Evolutionary conservation across 441 rosid species (phyloP).

Genomic region (Biscutella laevigata): DNA sequence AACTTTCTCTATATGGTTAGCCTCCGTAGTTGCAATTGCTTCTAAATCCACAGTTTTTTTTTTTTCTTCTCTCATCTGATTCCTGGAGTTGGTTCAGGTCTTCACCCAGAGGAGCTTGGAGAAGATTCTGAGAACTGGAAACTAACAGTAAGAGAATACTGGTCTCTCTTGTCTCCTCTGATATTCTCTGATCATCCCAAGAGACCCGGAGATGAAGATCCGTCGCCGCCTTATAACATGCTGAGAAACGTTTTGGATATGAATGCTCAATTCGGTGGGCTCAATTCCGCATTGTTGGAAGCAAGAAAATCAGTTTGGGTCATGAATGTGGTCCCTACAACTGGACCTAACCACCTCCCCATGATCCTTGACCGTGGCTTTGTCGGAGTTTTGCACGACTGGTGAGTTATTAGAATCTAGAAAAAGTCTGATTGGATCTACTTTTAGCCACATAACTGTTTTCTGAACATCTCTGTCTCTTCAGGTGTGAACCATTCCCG

Average conservation of each 20-base stretch:
- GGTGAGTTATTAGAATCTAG: slow-evolving; percentile 49
- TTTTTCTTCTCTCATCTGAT: neutral
- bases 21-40: slow-evolving; percentile 4
- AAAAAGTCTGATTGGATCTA: neutral
- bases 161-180: slow-evolving; percentile 94
- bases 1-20: slow-evolving; percentile 75
- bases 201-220: slow-evolving; percentile 98
- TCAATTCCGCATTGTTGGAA: slow-evolving; percentile 74
- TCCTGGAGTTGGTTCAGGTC: slow-evolving; percentile 39
- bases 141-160: slow-evolving; percentile 52
- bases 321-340: slow-evolving; percentile 90
- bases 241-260: slow-evolving; percentile 89
- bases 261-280: slow-evolving; percentile 91
- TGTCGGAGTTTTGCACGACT: slow-evolving; percentile 83
- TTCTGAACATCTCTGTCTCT: neutral
- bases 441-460: neutral
- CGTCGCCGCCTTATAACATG: slow-evolving; percentile 95
- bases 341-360: slow-evolving; percentile 73
- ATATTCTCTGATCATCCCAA: slow-evolving; percentile 99
- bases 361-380: slow-evolving; percentile 87
- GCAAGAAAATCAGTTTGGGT: slow-evolving; percentile 85
- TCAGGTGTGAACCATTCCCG: slow-evolving; percentile 98
- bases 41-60: neutral
- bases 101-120: slow-evolving; percentile 49
- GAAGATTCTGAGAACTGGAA: slow-evolving; percentile 68